Evolutionary conservation across 1,284 basidiomycete species (phyloP), one percentile per base, ranked within the genome.

Genomic region (Thelephora terrestris): DNA sequence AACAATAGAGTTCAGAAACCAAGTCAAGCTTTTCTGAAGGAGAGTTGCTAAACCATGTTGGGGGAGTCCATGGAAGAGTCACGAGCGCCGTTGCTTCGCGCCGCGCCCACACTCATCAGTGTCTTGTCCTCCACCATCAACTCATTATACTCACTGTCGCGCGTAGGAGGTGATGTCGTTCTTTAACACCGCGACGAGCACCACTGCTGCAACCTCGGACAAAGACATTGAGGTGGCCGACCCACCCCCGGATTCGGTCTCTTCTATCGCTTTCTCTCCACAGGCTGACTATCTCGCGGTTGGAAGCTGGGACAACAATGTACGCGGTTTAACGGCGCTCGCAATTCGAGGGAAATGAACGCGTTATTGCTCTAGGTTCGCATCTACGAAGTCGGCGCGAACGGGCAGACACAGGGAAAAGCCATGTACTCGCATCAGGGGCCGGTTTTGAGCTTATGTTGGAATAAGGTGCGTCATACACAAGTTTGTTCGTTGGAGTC

Each of bases 371-470:
- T 17, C n/a, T 53, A 79, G 76, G 78, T 81, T 16, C 71, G 79
- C 27, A 73, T 82, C 42, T 82, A 81, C 56, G 78, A 82, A 61
- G 72, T 81, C 32, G 73, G 71, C 2, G 64, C 71, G 42, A 71
- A 64, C 48, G 77, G 78, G 1, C 78, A 79, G 56, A 75, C 75
- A 5, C 79, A 85, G 58, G 81, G 86, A 17, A 90, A 89, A 65
- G 89, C 89, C 0, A 82, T 85, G 74, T 91, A 89, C 62, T 66
- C 71, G 21, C 92, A 95, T 62, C 81, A 90, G 58, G 88, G 75
- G 0, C 90, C 91, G 0, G 88, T 91, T 2, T 63, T 95, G 52
- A 81, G 82, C 54, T 75, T 91, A 5, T 83, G 81, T 57, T 94
- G 91, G 91, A 86, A 82, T 61, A 83, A 81, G 62, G 79, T 77